Conservation (phyloP, 768 basidiomycete species). For the Trametes maxima region DNA sequence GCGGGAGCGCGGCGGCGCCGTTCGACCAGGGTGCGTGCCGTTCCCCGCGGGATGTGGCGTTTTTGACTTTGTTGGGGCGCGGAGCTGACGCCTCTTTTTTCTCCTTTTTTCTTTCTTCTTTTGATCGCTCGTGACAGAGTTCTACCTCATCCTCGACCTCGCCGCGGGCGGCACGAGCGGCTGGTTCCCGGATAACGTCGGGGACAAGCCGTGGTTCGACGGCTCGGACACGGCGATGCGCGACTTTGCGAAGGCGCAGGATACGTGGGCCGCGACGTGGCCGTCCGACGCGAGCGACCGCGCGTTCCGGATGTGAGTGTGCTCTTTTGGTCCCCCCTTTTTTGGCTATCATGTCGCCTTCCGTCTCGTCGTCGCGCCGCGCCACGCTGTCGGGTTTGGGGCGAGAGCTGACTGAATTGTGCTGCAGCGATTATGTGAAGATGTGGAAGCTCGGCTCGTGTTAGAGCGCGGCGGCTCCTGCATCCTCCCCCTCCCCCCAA, state of each 20-base stretch:
- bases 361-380: too few relatives aligned
- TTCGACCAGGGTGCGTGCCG: constrained; percentile 50
- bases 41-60: neutral
- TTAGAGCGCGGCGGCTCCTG: constrained; percentile 4
- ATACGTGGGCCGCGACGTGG: constrained; percentile 78
- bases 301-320: constrained; percentile 66
- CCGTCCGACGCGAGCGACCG: constrained; percentile 59
- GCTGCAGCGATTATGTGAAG: constrained; percentile 37
- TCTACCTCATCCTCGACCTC: constrained; percentile 81
- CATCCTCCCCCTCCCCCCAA: neutral
- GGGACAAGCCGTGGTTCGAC: constrained; percentile 70
- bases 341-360: too few relatives aligned
- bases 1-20: constrained; percentile 52
- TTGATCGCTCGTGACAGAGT: constrained; percentile 58
- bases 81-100: neutral
- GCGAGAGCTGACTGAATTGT: neutral
- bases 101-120: neutral
- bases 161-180: constrained; percentile 83
- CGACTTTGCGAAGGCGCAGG: constrained; percentile 63
- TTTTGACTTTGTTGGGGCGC: neutral
- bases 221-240: constrained; percentile 63
- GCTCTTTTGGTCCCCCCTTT: neutral
- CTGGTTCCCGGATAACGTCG: constrained; percentile 63
- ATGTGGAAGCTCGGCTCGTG: constrained; percentile 38
- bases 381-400: neutral